These are phyloP conservation scores for Clitopilus passeckerianus DNA, from an alignment of 768 basidiomycete genomes.

Conservation along the genomic window DNA sequence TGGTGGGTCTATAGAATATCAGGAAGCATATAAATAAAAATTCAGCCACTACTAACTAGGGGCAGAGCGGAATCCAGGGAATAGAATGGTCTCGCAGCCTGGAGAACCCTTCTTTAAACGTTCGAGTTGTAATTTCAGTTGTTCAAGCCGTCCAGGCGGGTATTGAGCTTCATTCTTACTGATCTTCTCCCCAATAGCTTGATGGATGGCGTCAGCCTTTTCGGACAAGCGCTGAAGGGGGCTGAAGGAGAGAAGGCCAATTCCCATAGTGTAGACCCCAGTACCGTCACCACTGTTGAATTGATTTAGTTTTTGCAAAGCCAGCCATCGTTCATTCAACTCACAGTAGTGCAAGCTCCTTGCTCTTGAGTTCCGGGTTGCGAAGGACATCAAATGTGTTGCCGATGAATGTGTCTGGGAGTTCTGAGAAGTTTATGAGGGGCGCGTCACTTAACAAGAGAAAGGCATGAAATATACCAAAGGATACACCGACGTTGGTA, in stretches of 20 bases:
- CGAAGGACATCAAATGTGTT: slow-evolving; percentile 13
- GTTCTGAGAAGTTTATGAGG: slow-evolving; percentile 8
- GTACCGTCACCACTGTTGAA: slow-evolving; percentile 3
- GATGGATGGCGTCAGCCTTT: slow-evolving; percentile 8
- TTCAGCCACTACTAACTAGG: slow-evolving; percentile 7
- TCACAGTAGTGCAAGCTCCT: slow-evolving; percentile 2
- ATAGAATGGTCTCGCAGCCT: slow-evolving; percentile 26
- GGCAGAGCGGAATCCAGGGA: slow-evolving; percentile 17
- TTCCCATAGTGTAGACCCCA: slow-evolving; percentile 12
- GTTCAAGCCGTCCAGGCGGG: slow-evolving; percentile 8
- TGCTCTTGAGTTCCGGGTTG: background rate
- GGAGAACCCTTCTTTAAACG: slow-evolving; percentile 19
- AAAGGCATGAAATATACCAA: background rate
- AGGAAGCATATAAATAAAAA: background rate
- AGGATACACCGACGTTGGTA: background rate
- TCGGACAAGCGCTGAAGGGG: slow-evolving; percentile 11
- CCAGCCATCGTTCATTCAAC: background rate
- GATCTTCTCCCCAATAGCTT: slow-evolving; percentile 5
- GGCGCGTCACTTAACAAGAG: slow-evolving; percentile 2
- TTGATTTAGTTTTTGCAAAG: background rate
- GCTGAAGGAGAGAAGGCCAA: slow-evolving; percentile 9
- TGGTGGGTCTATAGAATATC: slow-evolving; percentile 20
- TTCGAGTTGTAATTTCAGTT: slow-evolving; percentile 12
- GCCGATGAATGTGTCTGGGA: background rate
- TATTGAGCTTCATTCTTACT: slow-evolving; percentile 3